Evolutionary conservation across 1,284 basidiomycete species (phyloP).

Genomic region (Naganishia liquefaciens): DNA sequence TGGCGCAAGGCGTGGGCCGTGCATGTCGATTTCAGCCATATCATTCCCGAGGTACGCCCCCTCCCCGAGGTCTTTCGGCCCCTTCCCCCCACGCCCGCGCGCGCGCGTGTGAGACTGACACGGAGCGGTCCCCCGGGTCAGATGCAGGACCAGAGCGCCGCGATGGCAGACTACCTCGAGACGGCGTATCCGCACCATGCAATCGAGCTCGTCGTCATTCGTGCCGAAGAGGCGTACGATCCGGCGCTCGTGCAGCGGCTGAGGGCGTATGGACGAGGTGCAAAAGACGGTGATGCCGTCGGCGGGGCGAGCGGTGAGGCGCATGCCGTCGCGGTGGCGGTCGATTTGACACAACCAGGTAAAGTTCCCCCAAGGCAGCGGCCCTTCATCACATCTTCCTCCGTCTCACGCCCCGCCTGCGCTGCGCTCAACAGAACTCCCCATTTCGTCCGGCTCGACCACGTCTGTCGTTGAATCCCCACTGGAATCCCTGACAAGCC

Average conservation of each 20-base stretch:
- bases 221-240: constrained; percentile 50
- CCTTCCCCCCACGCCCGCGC: too few species aligned
- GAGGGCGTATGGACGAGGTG: constrained; percentile 6
- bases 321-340: constrained; percentile 21
- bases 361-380: too few species aligned
- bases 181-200: constrained; percentile 2
- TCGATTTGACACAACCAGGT: constrained; percentile 41
- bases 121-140: background rate
- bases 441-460: constrained; percentile 41
- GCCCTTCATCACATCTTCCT: constrained; percentile 18
- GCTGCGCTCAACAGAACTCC: constrained; percentile 36
- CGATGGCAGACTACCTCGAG: background rate
- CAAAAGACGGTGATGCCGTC: background rate
- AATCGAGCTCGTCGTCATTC: constrained; percentile 40
- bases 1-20: constrained; percentile 48
- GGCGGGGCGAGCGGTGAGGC: too few species aligned
- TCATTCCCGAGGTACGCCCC: constrained; percentile 32
- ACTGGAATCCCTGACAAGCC: constrained; percentile 59
- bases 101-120: too few species aligned
- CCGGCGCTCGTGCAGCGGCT: constrained; percentile 31
- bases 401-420: background rate
- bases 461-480: constrained; percentile 40
- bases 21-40: constrained; percentile 49
- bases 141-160: constrained; percentile 19
- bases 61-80: too few species aligned